Evolutionary conservation across 371 early-diverging fungal species (phyloP).

Genomic region (Syncephalastrum racemosum): DNA sequence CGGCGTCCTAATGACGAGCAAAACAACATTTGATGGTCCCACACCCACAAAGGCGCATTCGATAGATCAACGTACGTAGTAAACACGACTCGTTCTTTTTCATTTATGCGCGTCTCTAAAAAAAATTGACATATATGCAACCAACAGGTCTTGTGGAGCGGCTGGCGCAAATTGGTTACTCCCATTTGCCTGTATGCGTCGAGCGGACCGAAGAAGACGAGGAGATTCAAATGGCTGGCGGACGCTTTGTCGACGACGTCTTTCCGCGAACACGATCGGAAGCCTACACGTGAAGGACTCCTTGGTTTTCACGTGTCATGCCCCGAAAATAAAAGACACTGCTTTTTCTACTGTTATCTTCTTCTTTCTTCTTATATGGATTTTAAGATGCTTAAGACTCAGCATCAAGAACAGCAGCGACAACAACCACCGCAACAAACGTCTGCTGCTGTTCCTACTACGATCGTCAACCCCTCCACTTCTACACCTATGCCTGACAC

Average conservation of each 20-base stretch:
- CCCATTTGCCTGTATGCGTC: slow-evolving; percentile 17
- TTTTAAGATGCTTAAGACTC: background rate
- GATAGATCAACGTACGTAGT: slow-evolving; percentile 14
- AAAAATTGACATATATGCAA: no score
- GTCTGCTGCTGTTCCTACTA: no score
- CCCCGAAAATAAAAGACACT: slow-evolving; percentile 8
- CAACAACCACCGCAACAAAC: slow-evolving; percentile 4
- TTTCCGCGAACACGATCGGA: slow-evolving; percentile 9
- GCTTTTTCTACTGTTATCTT: slow-evolving; percentile 3
- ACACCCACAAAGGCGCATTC: slow-evolving; percentile 9
- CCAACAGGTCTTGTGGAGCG: slow-evolving; percentile 4
- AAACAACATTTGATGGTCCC: slow-evolving; percentile 27
- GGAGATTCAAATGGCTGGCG: slow-evolving; percentile 16
- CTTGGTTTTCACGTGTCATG: slow-evolving; percentile 8
- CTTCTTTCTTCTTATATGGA: slow-evolving; percentile 4
- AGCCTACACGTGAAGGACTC: slow-evolving; percentile 8
- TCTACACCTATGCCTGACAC: background rate
- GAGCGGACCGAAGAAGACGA: slow-evolving; percentile 16
- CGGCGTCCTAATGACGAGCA: slow-evolving; percentile 19
- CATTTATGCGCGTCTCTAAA: no score
- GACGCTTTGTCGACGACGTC: slow-evolving; percentile 7
- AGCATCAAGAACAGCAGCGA: slow-evolving; percentile 8
- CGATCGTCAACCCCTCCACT: no score
- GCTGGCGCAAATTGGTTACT: slow-evolving; percentile 13
- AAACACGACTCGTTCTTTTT: background rate